A percentile compares a stretch with the other conserved stretches of the same genome.
Evolutionary conservation across 2,329 filamentous ascomycete species (phyloP).

Genomic region (Penicillium frequentans): DNA sequence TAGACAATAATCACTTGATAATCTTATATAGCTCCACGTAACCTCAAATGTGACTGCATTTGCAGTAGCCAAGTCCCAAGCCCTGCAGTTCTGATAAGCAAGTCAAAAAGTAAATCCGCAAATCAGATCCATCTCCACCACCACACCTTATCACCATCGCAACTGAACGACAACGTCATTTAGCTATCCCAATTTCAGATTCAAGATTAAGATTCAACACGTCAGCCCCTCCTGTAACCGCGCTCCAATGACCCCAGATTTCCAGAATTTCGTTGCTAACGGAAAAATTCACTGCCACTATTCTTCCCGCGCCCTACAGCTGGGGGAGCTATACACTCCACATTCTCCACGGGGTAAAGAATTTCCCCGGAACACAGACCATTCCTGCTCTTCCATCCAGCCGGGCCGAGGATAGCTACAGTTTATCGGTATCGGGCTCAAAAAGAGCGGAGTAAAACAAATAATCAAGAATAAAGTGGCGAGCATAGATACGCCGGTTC

Average conservation of each 20-base stretch:
- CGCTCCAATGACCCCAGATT: neutral
- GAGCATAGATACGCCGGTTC: neutral
- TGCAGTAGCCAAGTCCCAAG: neutral
- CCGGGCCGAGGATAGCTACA: slow-evolving; percentile 1
- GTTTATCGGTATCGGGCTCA: neutral
- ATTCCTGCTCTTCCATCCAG: neutral
- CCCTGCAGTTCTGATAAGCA: neutral
- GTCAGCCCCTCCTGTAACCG: neutral
- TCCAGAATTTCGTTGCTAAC: neutral
- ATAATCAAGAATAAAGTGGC: neutral
- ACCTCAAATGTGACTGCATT: neutral
- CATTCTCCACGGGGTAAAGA: slow-evolving; percentile 12
- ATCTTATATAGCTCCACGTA: neutral
- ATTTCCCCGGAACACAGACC: slow-evolving; percentile 1
- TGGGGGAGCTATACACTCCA: neutral
- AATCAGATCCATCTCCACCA: neutral
- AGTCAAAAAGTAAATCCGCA: neutral
- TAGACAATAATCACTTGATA: neutral
- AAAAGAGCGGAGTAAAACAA: neutral
- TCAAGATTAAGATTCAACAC: neutral
- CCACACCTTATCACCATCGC: neutral
- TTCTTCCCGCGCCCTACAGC: neutral
- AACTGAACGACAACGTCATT: neutral
- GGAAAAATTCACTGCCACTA: slow-evolving; percentile 14
- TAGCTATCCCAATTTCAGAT: neutral